Evolutionary conservation across 2,329 filamentous ascomycete species (phyloP), one percentile per base, ranked within the genome.

Genomic region (Nemania sp.): DNA sequence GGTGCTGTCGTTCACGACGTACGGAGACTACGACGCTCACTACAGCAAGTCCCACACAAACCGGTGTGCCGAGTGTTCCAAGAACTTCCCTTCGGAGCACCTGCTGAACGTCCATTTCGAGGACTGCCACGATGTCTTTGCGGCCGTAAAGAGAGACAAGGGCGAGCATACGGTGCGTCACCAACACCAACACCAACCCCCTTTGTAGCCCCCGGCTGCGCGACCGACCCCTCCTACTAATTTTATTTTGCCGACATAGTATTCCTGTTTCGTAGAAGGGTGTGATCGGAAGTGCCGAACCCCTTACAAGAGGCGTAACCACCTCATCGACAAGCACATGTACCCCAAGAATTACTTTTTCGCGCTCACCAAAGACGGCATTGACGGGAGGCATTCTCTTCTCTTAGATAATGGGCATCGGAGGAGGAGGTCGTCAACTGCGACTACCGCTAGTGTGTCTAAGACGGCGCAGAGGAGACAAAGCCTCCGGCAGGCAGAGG

Each of bases 321-420:
- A 99, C 79, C 81, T 97, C 66, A 91, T 97, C 67, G 93, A 97
- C 79, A 97, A 97, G 78, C 95, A 99, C 76, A 84, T 89, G 77
- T 99, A 95, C 72, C 94, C 93, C 11, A 87, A 86, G 72, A 90
- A 91, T 69, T 97, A 92, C 77, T 94, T 96, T 75, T 97, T 96
- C 70, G 86, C 87, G 51, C 85, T 98, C 54, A 89, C 96, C 2
- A 91, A 92, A 66, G 87, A 91, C 63, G 95, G 95, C n/a, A 90
- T 97, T 62, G 94, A 97, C 71, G 89, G 89, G 49, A 86, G 91
- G 53, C 87, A 82, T 45, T 96, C 92, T 17, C 86, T 99, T 76
- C 80, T 98, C 12, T 80, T 86, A 50, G 83, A 88, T n/a, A 75
- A 77, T 11, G 76, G 78, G 5, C 79, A 81, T 65, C 78, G 78